These are phyloP conservation scores for Microsporum canis DNA, from an alignment of 2,329 filamentous ascomycete species.

Conservation along the genomic window DNA sequence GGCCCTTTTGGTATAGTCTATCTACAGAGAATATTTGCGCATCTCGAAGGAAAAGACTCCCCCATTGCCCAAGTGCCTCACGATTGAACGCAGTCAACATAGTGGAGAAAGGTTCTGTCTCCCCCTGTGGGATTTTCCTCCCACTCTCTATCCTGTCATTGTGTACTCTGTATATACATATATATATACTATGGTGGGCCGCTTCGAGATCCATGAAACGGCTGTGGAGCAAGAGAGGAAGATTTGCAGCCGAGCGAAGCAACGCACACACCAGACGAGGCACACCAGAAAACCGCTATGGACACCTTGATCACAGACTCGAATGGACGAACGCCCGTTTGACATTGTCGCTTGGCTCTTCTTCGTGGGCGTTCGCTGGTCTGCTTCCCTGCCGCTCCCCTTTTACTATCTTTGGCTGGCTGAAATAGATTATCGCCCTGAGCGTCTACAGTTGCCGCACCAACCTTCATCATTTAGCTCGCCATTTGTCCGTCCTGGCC, in stretches of 20 bases:
- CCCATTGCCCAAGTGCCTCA: no score
- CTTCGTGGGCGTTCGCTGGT: not conserved
- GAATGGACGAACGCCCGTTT: not conserved
- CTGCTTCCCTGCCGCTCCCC: not conserved
- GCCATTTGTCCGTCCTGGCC: not conserved
- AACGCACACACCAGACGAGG: not conserved
- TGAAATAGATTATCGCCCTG: not conserved
- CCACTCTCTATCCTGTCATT: not conserved
- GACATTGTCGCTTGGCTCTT: not conserved
- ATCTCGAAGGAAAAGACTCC: not conserved
- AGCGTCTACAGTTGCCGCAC: not conserved
- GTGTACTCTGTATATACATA: not conserved
- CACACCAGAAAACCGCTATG: not conserved
- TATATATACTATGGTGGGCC: not conserved
- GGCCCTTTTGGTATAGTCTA: not conserved
- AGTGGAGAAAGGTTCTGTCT: no score
- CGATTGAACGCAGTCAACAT: no score
- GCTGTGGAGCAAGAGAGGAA: not conserved
- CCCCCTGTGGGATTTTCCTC: not conserved
- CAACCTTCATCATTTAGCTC: not conserved
- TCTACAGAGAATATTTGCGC: not conserved
- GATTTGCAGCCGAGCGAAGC: not conserved
- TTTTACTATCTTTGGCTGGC: not conserved
- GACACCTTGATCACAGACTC: not conserved
- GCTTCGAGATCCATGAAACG: not conserved